Base-by-base conservation (phyloP, 2,329 filamentous ascomycete species). In the Diaporthe citrichinensis region DNA sequence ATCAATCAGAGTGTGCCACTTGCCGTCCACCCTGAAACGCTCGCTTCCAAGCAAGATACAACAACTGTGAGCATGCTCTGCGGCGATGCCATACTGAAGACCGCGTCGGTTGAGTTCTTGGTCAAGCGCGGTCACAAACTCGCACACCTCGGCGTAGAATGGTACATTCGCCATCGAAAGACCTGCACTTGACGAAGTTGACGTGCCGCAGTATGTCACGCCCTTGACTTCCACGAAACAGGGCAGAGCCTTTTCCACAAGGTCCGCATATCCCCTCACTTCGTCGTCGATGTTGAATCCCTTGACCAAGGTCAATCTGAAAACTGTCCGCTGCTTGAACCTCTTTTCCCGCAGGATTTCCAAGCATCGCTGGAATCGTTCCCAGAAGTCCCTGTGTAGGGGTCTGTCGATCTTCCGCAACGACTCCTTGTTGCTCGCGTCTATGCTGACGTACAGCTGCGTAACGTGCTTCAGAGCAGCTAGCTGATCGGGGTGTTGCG, bases 251-350 rank as follows among this genome's bases (percentile, higher is more conserved):
- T 92, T 92, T 81, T 96, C 94, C 25, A 98, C 94, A 1, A 98
- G 91, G 80, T 95, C 92, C 0, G 96, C 96, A 81, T 99, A 98
- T 6, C 96, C 96, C 78, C 93, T 90, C 8, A 93, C 95, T 84
- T 98, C 97, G 79, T 98, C 96, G 34, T 98, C 96, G 78, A 98
- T 92, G 83, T 99, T 98, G 90, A 99, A 98, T 4, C 96, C 96
- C 86, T 98, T 98, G 82, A 98, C 97, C 2, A 99, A 92, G 0
- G 96, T 98, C 4, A 98, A 90, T 2, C 97, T 92, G 88, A 98
- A 98, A 5, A 98, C 97, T 8, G 97, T 98, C 73, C 96, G 93
- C 83, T 98, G 96, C 73, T 92, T 90, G 86, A 94, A 93, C 55
- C 96, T 91, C 84, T 94, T 94, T 83, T 94, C 93, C 23, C 94